These are phyloP conservation scores for Fusarium mexicanum DNA, from an alignment of 2,329 filamentous ascomycete species.

Conservation along the genomic window DNA sequence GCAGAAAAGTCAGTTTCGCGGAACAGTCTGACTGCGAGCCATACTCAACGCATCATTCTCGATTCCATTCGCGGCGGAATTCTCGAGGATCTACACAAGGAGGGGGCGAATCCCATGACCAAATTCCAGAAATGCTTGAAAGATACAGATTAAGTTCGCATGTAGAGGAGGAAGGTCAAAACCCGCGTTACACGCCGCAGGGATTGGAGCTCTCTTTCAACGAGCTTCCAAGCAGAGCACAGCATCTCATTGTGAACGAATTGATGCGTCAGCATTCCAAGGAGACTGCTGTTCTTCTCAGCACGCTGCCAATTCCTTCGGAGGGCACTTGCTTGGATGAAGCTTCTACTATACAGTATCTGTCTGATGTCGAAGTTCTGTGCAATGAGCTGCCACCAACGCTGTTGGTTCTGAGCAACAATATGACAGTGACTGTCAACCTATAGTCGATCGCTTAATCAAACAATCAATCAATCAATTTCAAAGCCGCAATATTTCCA, in stretches of 20 bases:
- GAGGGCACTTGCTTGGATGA: slow-evolving; percentile 80
- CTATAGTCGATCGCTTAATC: slow-evolving; percentile 53
- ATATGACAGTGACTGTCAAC: slow-evolving; percentile 87
- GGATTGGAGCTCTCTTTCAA: slow-evolving; percentile 82
- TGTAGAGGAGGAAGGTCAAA: slow-evolving; percentile 43
- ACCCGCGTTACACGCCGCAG: slow-evolving; percentile 64
- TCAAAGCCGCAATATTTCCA: slow-evolving; percentile 33
- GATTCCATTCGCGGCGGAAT: slow-evolving; percentile 50
- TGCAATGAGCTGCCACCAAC: slow-evolving; percentile 80
- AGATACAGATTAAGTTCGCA: slow-evolving; percentile 47
- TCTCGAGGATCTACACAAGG: slow-evolving; percentile 47
- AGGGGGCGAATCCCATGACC: slow-evolving; percentile 51
- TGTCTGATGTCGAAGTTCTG: slow-evolving; percentile 81
- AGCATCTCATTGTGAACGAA: slow-evolving; percentile 88
- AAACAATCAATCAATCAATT: slow-evolving; percentile 1
- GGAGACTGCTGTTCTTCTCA: slow-evolving; percentile 82
- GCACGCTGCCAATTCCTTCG: slow-evolving; percentile 81
- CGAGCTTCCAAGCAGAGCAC: slow-evolving; percentile 83
- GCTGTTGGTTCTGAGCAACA: slow-evolving; percentile 85
- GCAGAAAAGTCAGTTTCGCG: slow-evolving; percentile 72
- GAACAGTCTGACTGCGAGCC: slow-evolving; percentile 46
- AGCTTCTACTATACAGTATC: slow-evolving; percentile 75
- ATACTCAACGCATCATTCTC: slow-evolving; percentile 37
- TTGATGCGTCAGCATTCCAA: slow-evolving; percentile 75
- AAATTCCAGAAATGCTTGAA: slow-evolving; percentile 57